Evolutionary conservation across 202 grass and related monocot species (phyloP).

Genomic region (Musa balbisiana): DNA sequence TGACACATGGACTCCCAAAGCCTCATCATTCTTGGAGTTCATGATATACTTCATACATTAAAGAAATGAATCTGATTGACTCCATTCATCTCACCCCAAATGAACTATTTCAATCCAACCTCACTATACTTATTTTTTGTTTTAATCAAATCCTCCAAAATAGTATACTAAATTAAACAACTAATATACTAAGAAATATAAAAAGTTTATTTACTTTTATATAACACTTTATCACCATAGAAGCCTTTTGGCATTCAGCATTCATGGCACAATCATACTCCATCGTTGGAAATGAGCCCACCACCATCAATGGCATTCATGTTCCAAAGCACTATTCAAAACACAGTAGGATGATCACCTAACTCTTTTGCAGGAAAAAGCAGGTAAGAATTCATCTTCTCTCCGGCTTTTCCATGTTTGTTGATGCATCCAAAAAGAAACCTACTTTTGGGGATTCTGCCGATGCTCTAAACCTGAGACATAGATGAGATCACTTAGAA

Average conservation of each 20-base stretch:
- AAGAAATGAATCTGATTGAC: too few relatives aligned
- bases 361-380: slow-evolving; percentile 10
- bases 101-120: too few relatives aligned
- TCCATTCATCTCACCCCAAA: too few relatives aligned
- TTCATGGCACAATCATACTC: not conserved
- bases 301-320: not conserved
- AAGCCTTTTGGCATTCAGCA: not conserved
- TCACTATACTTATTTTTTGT: too few relatives aligned
- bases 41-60: too few relatives aligned
- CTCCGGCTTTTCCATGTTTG: not conserved
- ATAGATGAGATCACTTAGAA: not conserved
- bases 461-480: not conserved
- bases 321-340: not conserved
- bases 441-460: not conserved
- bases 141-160: too few relatives aligned
- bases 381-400: not conserved
- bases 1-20: too few relatives aligned
- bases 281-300: not conserved
- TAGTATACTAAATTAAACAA: too few relatives aligned
- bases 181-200: too few relatives aligned
- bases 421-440: slow-evolving; percentile 1
- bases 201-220: too few relatives aligned
- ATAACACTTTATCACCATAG: too few relatives aligned
- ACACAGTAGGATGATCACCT: not conserved
- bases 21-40: too few relatives aligned